Base-by-base conservation (phyloP, 1,284 basidiomycete genomes). In the Pseudozyma flocculosa region DNA sequence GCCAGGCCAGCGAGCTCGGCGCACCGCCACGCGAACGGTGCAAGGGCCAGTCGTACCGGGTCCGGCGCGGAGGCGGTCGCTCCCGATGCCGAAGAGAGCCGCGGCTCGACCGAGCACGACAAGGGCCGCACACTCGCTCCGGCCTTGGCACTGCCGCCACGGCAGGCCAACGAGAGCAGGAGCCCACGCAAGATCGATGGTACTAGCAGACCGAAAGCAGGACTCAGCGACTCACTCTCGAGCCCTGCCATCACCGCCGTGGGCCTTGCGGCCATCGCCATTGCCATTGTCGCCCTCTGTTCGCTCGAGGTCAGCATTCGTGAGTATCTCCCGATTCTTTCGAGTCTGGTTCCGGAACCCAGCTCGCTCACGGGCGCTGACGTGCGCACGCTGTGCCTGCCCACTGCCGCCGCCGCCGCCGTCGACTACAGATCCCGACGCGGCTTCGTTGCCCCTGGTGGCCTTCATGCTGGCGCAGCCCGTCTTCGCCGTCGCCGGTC, bases 381-480 rank as follows among this genome's bases (percentile, higher is more conserved):
- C 18, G 8, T 8, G 4, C 15, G 17, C 37, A 17, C 15, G 7
- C 37, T 38, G 5, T 38, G 5, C 7, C 19, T n/a, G 4, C 7
- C 7, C 15, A 17, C 8, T n/a, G 11, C 32, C 32, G 10, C 32
- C 15, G 15, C 23, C 21, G 19, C 29, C 13, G 15, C 34, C 9
- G n/a, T 46, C 32, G 39, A 9, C 14, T 32, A 7, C 51, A 41
- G 51, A 70, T 36, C 58, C 65, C 4, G 66, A 68, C 32, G 55
- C 55, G 18, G 61, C 62, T 19, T 66, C 66, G 30, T 19, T 61
- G n/a, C 50, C 58, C 10, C 50, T 70, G 45, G 52, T 68, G 10
- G 29, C 54, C 15, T 70, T 70, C 50, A 62, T 70, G 54, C 47
- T 69, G 13, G 47, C 56, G 13, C 68, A 70, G 48, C 59, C 66